Evolutionary conservation across 768 basidiomycete species (phyloP), one percentile per base, ranked within the genome.

Genomic region (Boletus subcaerulescens): DNA sequence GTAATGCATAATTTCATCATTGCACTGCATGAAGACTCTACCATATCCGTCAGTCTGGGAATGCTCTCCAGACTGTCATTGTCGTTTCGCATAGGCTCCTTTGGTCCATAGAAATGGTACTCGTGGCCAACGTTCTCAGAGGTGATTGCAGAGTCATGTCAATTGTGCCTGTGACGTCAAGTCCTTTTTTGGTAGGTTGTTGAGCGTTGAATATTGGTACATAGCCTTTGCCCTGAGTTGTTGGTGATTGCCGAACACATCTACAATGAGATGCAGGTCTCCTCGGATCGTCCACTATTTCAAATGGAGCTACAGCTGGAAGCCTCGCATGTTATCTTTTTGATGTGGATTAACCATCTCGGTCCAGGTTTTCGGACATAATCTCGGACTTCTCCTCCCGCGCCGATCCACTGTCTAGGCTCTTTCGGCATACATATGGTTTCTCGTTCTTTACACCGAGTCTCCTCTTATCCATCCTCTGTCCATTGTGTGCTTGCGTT

Each of bases 131-230:
- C n/a, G 22, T 44, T 29, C 32, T 36, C 29, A 12, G 26, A 29
- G 26, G 26, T 26, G 26, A 26, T 26, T 26, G 26, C 26, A 26
- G 26, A 26, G 26, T 29, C 26, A 9, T 29, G 26, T 29, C 26
- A 22, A 31, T 31, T 52, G 52, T 53, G 38, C 49, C 54, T 51
- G 50, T 47, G 47, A 59, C 52, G 52, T 58, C 45, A 50, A 32
- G 40, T 20, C 33, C 36, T 10, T 11, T 40, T 49, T 48, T 35
- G 63, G 59, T 44, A 52, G 18, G 45, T 36, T n/a, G 11, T 46
- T 4, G 22, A 24, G 4, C 22, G 22, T 24, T 24, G 22, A 24
- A 24, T 24, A 24, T 24, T 24, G 22, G 22, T 24, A 17, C 38
- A n/a, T 39, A 14, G 17, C 33, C 14, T 35, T 35, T 35, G 33